Conservation (phyloP, 1,284 basidiomycete genomes). For the Xerocomus cyaneibrunnescens region DNA sequence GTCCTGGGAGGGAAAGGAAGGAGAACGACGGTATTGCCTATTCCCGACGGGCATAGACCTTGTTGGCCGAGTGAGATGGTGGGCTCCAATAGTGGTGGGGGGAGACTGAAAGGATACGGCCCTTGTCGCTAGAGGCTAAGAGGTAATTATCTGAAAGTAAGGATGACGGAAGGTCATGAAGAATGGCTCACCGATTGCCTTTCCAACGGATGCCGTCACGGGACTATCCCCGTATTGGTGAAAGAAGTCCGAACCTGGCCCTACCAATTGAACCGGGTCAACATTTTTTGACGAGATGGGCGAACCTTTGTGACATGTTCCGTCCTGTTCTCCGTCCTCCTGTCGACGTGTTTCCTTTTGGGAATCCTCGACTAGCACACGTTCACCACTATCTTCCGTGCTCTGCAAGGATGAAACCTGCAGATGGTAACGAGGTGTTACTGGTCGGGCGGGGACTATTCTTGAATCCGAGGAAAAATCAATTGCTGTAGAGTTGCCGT, state of each 20-base stretch:
- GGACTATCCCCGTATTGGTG: slow-evolving; percentile 23
- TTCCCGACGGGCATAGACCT: slow-evolving; percentile 24
- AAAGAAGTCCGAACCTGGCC: slow-evolving; percentile 27
- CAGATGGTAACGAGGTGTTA: slow-evolving; percentile 49
- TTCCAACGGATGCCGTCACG: slow-evolving; percentile 30
- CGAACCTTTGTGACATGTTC: slow-evolving; percentile 3
- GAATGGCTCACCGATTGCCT: slow-evolving; percentile 35
- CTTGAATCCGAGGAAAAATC: slow-evolving; percentile 31
- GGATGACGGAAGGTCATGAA: slow-evolving; percentile 14
- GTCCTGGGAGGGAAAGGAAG: slow-evolving; percentile 49
- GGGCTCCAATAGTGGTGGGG: slow-evolving; percentile 3
- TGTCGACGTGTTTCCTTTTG: slow-evolving; percentile 48
- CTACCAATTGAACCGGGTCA: slow-evolving; percentile 16
- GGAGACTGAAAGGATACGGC: slow-evolving; percentile 35
- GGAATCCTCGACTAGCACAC: slow-evolving; percentile 38
- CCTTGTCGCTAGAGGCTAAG: slow-evolving; percentile 31
- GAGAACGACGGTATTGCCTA: slow-evolving; percentile 33
- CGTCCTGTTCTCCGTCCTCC: slow-evolving; percentile 7
- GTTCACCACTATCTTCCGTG: slow-evolving; percentile 3
- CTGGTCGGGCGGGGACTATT: slow-evolving; percentile 23
- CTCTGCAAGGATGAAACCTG: slow-evolving; percentile 51
- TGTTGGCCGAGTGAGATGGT: slow-evolving; percentile 20
- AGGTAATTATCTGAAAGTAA: slow-evolving; percentile 25
- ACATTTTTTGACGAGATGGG: slow-evolving; percentile 9
- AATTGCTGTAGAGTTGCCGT: slow-evolving; percentile 7